Base-by-base conservation (phyloP, 805 yeast species). In the Myxozyma geophila region DNA sequence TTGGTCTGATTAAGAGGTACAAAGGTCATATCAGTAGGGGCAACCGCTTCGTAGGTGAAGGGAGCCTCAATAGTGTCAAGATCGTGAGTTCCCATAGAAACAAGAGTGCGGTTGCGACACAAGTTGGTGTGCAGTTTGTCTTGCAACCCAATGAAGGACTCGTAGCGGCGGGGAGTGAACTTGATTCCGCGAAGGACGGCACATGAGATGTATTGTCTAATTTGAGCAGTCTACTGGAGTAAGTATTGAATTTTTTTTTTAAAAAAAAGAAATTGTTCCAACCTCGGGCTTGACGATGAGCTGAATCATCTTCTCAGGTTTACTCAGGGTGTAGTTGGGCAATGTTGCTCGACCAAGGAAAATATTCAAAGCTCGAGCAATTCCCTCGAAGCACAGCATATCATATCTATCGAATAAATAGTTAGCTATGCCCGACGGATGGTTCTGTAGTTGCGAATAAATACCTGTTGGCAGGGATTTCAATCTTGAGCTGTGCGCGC, bases 31-130 rank as follows among this genome's bases (percentile, higher is more conserved):
- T 89, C 92, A 69, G 83, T 79, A 63, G 97, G 97, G 59, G 85
- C 81, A 69, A 89, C 79, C 49, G 95, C 98, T 74, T 88, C 90
- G 80, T 91, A 95, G 60, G 90, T 85, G 80, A 95, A 91, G 64
- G 96, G 96, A 35, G 90, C 89, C 46, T 83, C 75, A 70, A 93
- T 79, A 54, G 88, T 85, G 76, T 90, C 96, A 67, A 88, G 82
- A 77, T 95, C 98, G 74, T 95, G 99, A 59, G 99, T 95, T 73
- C 99, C 99, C 83, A 93, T 92, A 56, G 99, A 98, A 61, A 95
- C 99, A 71, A 95, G 83, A 40, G 97, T 88, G 83, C 99, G 90
- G 79, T 93, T 90, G 82, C 99, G 93, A 79, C 99, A 93, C 74
- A 95, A 81, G 77, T 95, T 95, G 67, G 96, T 81, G 80, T 95